These are phyloP conservation scores for Torulaspora gathmanii DNA, from an alignment of 805 yeast species.

Conservation along the genomic window DNA sequence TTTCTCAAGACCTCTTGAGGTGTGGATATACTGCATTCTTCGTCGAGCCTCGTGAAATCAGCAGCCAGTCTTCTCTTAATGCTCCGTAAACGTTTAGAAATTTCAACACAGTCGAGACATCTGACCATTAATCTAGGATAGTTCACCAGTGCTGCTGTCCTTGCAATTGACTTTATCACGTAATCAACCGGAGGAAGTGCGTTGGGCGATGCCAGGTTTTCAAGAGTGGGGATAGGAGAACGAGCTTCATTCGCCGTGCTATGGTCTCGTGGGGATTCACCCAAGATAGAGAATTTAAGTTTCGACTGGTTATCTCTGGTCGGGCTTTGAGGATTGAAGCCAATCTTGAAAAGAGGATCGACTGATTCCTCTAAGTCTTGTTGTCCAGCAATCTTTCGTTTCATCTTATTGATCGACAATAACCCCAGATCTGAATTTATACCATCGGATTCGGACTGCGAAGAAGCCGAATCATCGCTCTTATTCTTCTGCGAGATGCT, in stretches of 20 bases:
- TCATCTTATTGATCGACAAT: conserved; percentile 29
- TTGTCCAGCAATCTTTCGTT: conserved; percentile 25
- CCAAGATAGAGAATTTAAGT: background rate
- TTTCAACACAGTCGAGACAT: conserved; percentile 32
- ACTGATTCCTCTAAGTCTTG: conserved; percentile 27
- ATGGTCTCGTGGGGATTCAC: conserved; percentile 13
- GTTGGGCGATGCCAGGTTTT: conserved; percentile 51
- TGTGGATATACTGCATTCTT: conserved; percentile 5
- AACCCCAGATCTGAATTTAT: conserved; percentile 28
- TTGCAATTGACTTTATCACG: conserved; percentile 55
- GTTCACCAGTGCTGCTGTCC: conserved; percentile 54
- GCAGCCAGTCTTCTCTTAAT: conserved; percentile 19
- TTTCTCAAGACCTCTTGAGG: conserved; percentile 9
- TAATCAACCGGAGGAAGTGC: conserved; percentile 53
- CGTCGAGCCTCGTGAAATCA: conserved; percentile 14
- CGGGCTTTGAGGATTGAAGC: conserved; percentile 10
- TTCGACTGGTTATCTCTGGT: background rate
- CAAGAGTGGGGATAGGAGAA: conserved; percentile 50
- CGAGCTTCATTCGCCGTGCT: conserved; percentile 13
- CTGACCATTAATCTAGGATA: conserved; percentile 56
- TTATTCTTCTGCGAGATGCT: conserved; percentile 11
- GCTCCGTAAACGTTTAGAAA: conserved; percentile 26
- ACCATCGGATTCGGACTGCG: conserved; percentile 28
- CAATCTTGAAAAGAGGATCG: conserved; percentile 29
- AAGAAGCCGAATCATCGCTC: conserved; percentile 16